Evolutionary conservation across 1,139 yeast genomes (phyloP).

Genomic region (Debaryomyces fabryi): DNA sequence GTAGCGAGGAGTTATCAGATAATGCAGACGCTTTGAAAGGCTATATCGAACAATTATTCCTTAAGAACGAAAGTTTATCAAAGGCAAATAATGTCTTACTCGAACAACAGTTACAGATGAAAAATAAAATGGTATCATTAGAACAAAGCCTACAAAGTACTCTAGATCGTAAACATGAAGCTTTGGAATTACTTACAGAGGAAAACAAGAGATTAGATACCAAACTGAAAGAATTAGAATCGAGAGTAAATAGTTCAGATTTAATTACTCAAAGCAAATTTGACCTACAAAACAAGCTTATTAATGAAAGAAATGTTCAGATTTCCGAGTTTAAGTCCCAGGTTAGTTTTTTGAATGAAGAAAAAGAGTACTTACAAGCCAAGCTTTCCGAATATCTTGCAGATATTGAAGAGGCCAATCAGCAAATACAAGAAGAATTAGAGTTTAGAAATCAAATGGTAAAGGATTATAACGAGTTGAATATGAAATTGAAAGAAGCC

Average conservation of each 20-base stretch:
- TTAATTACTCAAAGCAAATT: not conserved
- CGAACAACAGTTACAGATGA: not conserved
- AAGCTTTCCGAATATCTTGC: constrained; percentile 1
- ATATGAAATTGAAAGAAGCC: not conserved
- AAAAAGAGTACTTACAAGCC: not conserved
- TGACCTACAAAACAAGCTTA: not conserved
- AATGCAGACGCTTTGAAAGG: not conserved
- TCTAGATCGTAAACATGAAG: not conserved
- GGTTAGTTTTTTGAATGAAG: not conserved
- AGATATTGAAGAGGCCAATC: constrained; percentile 9
- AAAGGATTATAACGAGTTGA: not conserved
- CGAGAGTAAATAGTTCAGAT: not conserved
- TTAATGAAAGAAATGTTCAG: not conserved
- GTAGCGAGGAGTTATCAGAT: not conserved
- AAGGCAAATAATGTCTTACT: not conserved
- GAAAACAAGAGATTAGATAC: not conserved
- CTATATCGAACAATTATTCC: not conserved
- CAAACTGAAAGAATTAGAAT: not conserved
- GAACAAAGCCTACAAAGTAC: not conserved
- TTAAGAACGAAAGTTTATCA: not conserved
- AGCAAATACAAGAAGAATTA: constrained; percentile 9
- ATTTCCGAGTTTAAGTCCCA: not conserved
- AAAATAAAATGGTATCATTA: not conserved
- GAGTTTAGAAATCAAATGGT: constrained; percentile 6
- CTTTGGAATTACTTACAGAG: not conserved